These are phyloP conservation scores for Aspergillus novoparasiticus DNA, from an alignment of 2,329 filamentous ascomycete genomes.

Conservation along the genomic window DNA sequence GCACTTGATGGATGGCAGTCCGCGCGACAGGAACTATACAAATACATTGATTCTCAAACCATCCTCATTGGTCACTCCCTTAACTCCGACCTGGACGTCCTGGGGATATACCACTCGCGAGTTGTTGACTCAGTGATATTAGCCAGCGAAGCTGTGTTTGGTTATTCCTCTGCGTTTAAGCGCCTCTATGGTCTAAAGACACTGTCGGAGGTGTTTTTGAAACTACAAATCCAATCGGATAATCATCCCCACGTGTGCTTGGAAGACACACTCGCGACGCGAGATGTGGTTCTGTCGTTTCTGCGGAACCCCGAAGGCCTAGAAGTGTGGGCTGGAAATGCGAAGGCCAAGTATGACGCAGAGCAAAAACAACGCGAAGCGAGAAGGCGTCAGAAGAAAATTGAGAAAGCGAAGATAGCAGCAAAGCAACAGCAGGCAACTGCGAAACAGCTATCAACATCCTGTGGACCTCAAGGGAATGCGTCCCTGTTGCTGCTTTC, in stretches of 20 bases:
- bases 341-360: background rate
- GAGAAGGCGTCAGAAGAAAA: background rate
- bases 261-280: conserved; percentile 53
- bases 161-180: conserved; percentile 1
- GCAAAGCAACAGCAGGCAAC: background rate
- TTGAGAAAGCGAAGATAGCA: background rate
- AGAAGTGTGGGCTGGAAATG: conserved; percentile 34
- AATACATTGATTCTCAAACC: conserved; percentile 46
- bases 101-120: conserved; percentile 46
- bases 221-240: conserved; percentile 37
- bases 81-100: conserved; percentile 47
- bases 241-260: conserved; percentile 50
- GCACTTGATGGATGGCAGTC: conserved; percentile 46
- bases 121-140: conserved; percentile 52
- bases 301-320: conserved; percentile 44
- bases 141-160: conserved; percentile 36
- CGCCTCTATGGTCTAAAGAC: conserved; percentile 41
- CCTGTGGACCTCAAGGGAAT: background rate
- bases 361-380: background rate
- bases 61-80: conserved; percentile 54
- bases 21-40: conserved; percentile 48
- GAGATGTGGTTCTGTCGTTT: conserved; percentile 53
- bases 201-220: conserved; percentile 39
- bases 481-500: background rate
- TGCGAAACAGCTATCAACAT: background rate